A percentile compares a stretch with the other conserved stretches of the same genome.
Evolutionary conservation across 2,329 filamentous ascomycete genomes (phyloP).

Genomic region (Periconia sp.): DNA sequence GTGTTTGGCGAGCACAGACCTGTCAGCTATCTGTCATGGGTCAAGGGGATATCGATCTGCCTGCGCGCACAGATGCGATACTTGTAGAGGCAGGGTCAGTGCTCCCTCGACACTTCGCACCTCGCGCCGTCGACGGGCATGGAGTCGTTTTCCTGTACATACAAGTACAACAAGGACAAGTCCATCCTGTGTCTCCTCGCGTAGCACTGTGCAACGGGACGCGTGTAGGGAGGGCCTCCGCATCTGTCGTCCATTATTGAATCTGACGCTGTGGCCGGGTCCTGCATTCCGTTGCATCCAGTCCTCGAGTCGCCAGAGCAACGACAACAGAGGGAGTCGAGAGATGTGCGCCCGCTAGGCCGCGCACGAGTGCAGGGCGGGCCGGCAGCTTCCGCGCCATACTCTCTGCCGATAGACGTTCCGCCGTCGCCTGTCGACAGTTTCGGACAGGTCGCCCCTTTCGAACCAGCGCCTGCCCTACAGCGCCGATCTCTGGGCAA

Average conservation of each 20-base stretch:
- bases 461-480: background rate
- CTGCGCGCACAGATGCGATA: slow-evolving; percentile 19
- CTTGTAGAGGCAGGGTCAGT: slow-evolving; percentile 8
- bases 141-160: background rate
- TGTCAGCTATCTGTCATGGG: slow-evolving; percentile 19
- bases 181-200: slow-evolving; percentile 5
- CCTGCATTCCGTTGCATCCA: slow-evolving; percentile 8
- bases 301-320: no score
- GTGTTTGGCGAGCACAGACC: slow-evolving; percentile 18
- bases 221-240: slow-evolving; percentile 1
- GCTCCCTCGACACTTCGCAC: slow-evolving; percentile 5
- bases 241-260: slow-evolving; percentile 15
- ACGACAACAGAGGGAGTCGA: background rate
- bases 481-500: slow-evolving; percentile 1
- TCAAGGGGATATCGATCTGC: slow-evolving; percentile 24
- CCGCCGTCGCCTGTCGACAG: background rate
- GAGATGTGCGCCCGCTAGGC: slow-evolving; percentile 3
- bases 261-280: slow-evolving; percentile 8
- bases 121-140: no score
- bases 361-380: slow-evolving; percentile 1
- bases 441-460: background rate
- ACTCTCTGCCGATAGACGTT: background rate
- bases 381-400: slow-evolving; percentile 11
- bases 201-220: background rate
- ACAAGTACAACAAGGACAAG: background rate